Evolutionary conservation across 2,329 filamentous ascomycete genomes (phyloP).

Genomic region (Diaporthe nobilis): DNA sequence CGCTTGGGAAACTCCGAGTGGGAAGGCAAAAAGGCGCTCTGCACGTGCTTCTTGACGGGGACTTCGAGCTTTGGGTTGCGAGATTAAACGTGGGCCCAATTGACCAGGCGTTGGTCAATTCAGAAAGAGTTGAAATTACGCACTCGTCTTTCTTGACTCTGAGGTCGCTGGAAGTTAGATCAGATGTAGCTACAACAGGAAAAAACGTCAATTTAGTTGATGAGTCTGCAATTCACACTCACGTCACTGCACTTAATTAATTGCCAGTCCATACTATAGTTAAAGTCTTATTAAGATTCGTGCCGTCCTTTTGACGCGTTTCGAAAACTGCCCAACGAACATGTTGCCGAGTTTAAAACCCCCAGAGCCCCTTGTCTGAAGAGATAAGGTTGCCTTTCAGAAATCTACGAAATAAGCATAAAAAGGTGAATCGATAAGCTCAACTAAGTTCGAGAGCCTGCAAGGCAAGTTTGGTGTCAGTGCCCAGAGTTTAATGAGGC

Average conservation of each 20-base stretch:
- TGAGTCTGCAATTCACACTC: not conserved
- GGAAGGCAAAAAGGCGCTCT: not conserved
- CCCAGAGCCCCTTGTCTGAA: not conserved
- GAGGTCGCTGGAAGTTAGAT: not conserved
- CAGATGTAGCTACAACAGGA: not conserved
- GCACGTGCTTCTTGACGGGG: not conserved
- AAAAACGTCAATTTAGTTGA: not conserved
- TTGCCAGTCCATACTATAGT: too few species aligned
- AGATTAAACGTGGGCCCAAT: not conserved
- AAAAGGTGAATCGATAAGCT: not conserved
- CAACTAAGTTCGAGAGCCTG: not conserved
- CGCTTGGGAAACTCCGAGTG: not conserved
- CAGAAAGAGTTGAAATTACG: too few species aligned
- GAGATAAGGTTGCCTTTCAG: too few species aligned
- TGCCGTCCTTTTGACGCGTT: not conserved
- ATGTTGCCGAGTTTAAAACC: not conserved
- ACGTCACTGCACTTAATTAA: not conserved
- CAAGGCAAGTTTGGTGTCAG: not conserved
- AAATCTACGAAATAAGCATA: slow-evolving; percentile 21
- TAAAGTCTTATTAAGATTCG: not conserved
- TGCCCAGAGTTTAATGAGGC: not conserved
- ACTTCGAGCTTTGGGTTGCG: not conserved
- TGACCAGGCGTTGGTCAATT: not conserved
- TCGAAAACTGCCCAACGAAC: not conserved
- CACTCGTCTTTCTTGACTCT: not conserved